Percentiles rank a stretch among this genome's conserved stretches.
Evolutionary conservation across 2,329 filamentous ascomycete species (phyloP).

Genomic region (Triangularia setosa): DNA sequence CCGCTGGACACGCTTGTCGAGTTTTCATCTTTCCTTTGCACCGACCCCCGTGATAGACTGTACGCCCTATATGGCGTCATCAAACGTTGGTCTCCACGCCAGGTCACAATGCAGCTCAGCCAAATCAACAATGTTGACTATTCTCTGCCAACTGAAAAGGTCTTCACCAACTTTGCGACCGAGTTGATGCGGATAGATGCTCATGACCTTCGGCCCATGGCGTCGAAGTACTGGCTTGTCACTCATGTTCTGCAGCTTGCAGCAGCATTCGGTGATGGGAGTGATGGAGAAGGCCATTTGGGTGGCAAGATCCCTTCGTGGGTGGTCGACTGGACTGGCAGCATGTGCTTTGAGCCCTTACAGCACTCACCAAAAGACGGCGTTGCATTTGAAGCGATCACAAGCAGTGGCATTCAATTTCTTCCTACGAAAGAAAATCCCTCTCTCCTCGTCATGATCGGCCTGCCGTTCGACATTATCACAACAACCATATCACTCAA

Average conservation of each 20-base stretch:
- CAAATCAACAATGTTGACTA: not conserved
- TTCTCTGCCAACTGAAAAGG: not conserved
- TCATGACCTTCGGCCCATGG: not conserved
- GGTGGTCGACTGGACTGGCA: constrained; percentile 5
- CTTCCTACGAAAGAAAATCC: not conserved
- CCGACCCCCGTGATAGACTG: constrained; percentile 6
- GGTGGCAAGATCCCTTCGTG: constrained; percentile 3
- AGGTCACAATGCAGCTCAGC: not conserved
- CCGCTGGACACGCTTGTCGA: not conserved
- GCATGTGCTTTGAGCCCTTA: not conserved
- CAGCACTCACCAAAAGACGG: not conserved
- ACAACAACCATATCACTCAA: not conserved
- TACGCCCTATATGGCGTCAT: constrained; percentile 9
- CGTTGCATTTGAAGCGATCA: not conserved
- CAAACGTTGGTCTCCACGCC: not conserved
- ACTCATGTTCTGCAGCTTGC: not conserved
- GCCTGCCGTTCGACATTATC: not conserved
- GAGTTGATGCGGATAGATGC: not conserved
- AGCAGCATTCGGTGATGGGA: not conserved
- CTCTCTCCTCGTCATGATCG: not conserved
- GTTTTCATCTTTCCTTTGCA: constrained; percentile 3
- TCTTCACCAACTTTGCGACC: not conserved
- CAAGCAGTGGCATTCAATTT: not conserved
- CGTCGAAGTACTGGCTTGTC: not conserved
- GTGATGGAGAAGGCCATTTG: not conserved